These are phyloP conservation scores for Catharanthus roseus DNA, from an alignment of 257 asterid species.

Conservation along the genomic window DNA sequence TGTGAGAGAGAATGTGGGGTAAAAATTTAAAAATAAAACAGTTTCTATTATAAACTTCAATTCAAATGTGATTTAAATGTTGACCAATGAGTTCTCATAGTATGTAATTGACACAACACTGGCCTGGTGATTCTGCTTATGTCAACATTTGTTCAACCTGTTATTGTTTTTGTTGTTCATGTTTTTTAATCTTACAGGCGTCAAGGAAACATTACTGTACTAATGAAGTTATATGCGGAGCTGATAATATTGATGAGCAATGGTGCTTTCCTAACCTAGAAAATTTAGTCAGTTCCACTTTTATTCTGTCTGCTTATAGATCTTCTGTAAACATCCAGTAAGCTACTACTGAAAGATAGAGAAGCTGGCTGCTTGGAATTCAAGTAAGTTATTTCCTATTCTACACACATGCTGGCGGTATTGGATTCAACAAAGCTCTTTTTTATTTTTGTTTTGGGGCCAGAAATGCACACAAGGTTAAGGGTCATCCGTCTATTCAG, in stretches of 20 bases:
- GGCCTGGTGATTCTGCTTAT: background rate
- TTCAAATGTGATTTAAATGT: too few species aligned
- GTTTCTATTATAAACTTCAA: too few species aligned
- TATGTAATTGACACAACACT: background rate
- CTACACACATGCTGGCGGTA: slow-evolving; percentile 1
- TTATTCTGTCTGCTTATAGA: slow-evolving; percentile 35
- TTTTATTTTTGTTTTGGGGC: slow-evolving; percentile 20
- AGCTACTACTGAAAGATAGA: slow-evolving; percentile 66
- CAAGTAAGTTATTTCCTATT: slow-evolving; percentile 46
- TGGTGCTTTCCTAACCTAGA: slow-evolving; percentile 45
- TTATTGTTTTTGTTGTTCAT: background rate
- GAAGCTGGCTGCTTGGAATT: slow-evolving; percentile 63
- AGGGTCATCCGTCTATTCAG: slow-evolving; percentile 80
- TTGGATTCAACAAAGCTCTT: slow-evolving; percentile 18
- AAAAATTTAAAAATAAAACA: too few species aligned
- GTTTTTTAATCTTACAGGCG: slow-evolving; percentile 47
- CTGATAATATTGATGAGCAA: slow-evolving; percentile 72
- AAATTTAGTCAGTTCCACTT: slow-evolving; percentile 10
- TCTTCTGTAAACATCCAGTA: slow-evolving; percentile 44
- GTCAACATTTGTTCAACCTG: slow-evolving; percentile 1
- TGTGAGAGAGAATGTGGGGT: too few species aligned
- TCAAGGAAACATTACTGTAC: slow-evolving; percentile 92
- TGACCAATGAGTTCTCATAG: background rate
- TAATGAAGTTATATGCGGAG: slow-evolving; percentile 51
- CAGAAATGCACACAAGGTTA: slow-evolving; percentile 80